Base-by-base conservation (phyloP, 2,329 filamentous ascomycete species). In the Penicillium rolfsii region DNA sequence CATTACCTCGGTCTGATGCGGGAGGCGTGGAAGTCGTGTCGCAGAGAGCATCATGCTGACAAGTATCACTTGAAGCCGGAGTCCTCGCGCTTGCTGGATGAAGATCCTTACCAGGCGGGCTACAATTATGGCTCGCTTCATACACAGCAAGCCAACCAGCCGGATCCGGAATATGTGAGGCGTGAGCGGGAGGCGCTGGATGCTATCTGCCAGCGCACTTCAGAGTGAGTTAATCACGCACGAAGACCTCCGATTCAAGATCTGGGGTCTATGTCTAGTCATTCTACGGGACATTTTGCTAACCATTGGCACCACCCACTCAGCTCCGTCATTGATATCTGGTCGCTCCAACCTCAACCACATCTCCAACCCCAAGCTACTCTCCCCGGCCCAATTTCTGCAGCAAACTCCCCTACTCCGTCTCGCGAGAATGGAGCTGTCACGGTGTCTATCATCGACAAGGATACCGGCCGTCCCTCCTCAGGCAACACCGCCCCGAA, bases 131-230 rank as follows among this genome's bases (percentile, higher is more conserved):
- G 78, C 5, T 73, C 77, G 3, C 72, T 78, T 50, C 70, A 76
- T 24, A 66, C 70, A 19, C 73, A 74, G 16, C 76, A 77, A 41
- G 65, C 67, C 28, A 73, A 73, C 57, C 74, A 79, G 33, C 74
- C 77, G 4, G 78, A 81, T 67, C 71, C 77, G 5, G 77, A 80
- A 63, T 74, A 75, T 58, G 62, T 78, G 61, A 78, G 75, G 62
- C 77, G 77, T 38, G 79, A 81, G 63, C 70, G 78, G 45, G 79
- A 81, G 66, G 79, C 78, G 7, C 66, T 81, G 43, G 78, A 81
- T 62, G 76, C 77, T 4, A 81, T 81, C 62, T 80, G 79, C 65
- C 79, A 81, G 64, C 72, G 76, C 52, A 76, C 79, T 56, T 81
- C 79, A n/a, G 79, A 81, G 79, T 81, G 62, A 72, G 76, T 70